Conservation (phyloP, 2,329 filamentous ascomycete species). For the Ascochyta rabiei region DNA sequence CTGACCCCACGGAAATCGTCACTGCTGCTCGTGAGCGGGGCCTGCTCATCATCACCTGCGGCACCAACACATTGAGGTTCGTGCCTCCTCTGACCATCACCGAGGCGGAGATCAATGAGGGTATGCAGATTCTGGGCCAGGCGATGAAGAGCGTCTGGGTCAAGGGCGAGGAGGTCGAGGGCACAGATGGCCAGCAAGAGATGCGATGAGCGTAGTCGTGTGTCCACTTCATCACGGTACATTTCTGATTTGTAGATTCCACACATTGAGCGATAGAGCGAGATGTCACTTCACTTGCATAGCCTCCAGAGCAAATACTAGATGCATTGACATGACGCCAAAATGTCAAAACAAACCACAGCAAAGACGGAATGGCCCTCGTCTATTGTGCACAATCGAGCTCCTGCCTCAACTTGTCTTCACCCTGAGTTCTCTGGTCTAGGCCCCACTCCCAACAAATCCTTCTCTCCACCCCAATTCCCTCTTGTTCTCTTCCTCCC, state of each 20-base stretch:
- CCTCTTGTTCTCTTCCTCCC: no score
- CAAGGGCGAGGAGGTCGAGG: constrained; percentile 41
- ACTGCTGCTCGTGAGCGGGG: constrained; percentile 87
- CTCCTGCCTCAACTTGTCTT: no score
- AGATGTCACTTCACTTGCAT: not conserved
- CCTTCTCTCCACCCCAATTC: no score
- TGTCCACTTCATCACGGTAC: not conserved
- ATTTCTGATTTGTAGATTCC: not conserved
- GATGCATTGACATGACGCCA: no score
- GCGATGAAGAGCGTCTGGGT: constrained; percentile 63
- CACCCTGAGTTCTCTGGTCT: no score
- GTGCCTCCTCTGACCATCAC: constrained; percentile 85
- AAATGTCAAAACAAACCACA: no score
- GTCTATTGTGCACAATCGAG: no score
- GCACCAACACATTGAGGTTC: constrained; percentile 89
- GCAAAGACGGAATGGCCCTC: no score
- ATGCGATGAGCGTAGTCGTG: constrained; percentile 26
- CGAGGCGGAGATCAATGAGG: constrained; percentile 78
- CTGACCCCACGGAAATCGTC: constrained; percentile 75
- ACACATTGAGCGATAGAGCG: constrained; percentile 6
- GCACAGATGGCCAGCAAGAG: constrained; percentile 44
- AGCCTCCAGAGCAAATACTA: no score
- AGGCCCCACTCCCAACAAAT: no score
- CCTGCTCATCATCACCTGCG: constrained; percentile 87
- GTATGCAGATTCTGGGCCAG: constrained; percentile 76